These are phyloP conservation scores for Sugiyamaella sp. DNA, from an alignment of 1,139 yeast species.

Conservation along the genomic window DNA sequence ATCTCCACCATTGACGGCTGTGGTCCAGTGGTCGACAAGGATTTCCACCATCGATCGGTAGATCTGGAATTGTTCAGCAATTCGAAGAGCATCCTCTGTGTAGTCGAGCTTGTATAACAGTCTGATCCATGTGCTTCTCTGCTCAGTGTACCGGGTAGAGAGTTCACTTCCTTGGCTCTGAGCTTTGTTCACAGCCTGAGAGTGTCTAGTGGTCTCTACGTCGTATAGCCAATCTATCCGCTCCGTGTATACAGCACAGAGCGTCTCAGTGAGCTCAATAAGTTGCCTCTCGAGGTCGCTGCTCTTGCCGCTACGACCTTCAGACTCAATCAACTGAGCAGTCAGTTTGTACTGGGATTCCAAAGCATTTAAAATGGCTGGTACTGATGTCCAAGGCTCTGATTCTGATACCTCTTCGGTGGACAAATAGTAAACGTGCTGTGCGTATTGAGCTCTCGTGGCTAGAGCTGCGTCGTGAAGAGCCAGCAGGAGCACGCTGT, in stretches of 20 bases:
- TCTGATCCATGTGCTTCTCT: constrained; percentile 56
- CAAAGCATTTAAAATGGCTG: constrained; percentile 33
- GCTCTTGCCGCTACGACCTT: constrained; percentile 19
- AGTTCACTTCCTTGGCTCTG: constrained; percentile 29
- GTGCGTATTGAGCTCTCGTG: constrained; percentile 29
- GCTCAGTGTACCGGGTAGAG: constrained; percentile 32
- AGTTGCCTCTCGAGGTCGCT: constrained; percentile 31
- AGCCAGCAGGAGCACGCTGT: constrained; percentile 36
- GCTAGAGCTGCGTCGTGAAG: constrained; percentile 36
- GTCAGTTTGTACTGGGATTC: constrained; percentile 34
- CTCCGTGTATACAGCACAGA: constrained; percentile 39
- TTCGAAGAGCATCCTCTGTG: constrained; percentile 56
- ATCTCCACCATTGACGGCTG: constrained; percentile 36
- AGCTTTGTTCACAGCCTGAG: not conserved
- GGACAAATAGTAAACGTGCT: constrained; percentile 30
- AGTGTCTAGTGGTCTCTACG: constrained; percentile 12
- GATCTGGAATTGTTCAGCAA: constrained; percentile 70
- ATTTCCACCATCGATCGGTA: constrained; percentile 67
- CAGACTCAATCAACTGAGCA: constrained; percentile 24
- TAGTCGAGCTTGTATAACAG: constrained; percentile 53
- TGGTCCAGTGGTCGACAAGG: constrained; percentile 55
- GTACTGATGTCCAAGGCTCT: constrained; percentile 42
- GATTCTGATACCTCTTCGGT: constrained; percentile 25
- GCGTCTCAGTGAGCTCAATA: constrained; percentile 37
- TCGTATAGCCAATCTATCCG: constrained; percentile 34